phyloP scores from a whole-genome alignment of 306 rosid genomes.

The Gillenia trifoliata region DNA sequence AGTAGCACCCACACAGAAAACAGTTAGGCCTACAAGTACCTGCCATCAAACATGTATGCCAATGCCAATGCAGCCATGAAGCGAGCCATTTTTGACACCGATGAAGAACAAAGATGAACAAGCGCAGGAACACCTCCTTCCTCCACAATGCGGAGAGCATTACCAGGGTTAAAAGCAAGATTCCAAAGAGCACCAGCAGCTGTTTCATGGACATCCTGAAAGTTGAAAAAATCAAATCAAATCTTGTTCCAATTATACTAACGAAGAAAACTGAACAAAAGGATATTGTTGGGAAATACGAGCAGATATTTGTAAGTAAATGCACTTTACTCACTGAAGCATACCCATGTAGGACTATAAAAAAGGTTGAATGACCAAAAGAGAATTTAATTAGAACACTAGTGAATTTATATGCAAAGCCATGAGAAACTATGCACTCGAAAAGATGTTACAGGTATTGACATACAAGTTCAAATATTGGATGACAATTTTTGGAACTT shows the following conservation, averaged over 20 bases:
- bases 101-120: constrained; percentile 89
- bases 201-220: constrained; percentile 99
- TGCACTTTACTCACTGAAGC: background rate
- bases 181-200: constrained; percentile 99
- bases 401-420: background rate
- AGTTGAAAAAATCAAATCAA: constrained; percentile 23
- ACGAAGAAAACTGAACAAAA: background rate
- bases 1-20: background rate
- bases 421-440: background rate
- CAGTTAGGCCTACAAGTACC: constrained; percentile 42
- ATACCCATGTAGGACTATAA: background rate
- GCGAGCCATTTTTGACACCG: constrained; percentile 97
- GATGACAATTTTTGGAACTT: background rate
- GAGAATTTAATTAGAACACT: background rate
- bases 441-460: background rate
- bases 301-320: background rate
- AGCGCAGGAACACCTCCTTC: constrained; percentile 98
- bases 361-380: background rate
- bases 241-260: constrained; percentile 18
- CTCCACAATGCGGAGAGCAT: constrained; percentile 94
- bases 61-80: constrained; percentile 98
- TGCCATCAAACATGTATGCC: constrained; percentile 99
- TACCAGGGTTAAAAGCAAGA: constrained; percentile 96
- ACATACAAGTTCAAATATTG: background rate
- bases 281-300: constrained; percentile 4